Conservation (phyloP, 1,284 basidiomycete species). For the Ganoderma sinense region DNA sequence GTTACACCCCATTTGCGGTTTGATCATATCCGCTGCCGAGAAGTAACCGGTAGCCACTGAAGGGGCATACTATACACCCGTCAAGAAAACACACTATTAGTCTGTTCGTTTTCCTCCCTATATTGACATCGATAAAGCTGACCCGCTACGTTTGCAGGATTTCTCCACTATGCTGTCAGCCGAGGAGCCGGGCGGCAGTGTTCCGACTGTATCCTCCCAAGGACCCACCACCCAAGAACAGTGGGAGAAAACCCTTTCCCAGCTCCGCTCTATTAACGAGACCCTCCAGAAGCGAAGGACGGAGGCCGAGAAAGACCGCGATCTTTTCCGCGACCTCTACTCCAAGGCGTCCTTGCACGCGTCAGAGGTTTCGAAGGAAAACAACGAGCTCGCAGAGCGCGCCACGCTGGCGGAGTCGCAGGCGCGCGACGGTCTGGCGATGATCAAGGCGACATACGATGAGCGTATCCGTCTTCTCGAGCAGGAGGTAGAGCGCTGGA, state of each 20-base stretch:
- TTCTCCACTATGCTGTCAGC: neutral
- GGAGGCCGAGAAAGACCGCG: slow-evolving; percentile 37
- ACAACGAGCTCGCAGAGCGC: slow-evolving; percentile 57
- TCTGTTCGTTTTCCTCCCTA: no score
- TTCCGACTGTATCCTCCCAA: no score
- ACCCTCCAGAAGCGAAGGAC: slow-evolving; percentile 32
- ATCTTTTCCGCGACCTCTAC: slow-evolving; percentile 36
- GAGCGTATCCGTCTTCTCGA: slow-evolving; percentile 55
- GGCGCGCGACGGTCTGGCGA: slow-evolving; percentile 57
- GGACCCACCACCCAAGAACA: slow-evolving; percentile 9
- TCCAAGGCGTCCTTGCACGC: slow-evolving; percentile 35
- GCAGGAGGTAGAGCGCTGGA: slow-evolving; percentile 54
- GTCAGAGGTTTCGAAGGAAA: slow-evolving; percentile 48
- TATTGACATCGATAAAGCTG: neutral
- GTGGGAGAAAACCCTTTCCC: slow-evolving; percentile 29
- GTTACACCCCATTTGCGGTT: neutral
- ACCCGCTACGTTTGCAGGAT: neutral
- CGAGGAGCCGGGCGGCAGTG: neutral
- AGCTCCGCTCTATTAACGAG: slow-evolving; percentile 31
- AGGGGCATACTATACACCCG: neutral
- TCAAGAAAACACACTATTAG: neutral
- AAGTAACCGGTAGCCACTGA: neutral
- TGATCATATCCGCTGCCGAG: neutral
- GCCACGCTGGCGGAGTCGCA: slow-evolving; percentile 58
- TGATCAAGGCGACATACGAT: slow-evolving; percentile 52